Base-by-base conservation (phyloP, 164 flowering plant genomes). In the Amborella trichopoda region DNA sequence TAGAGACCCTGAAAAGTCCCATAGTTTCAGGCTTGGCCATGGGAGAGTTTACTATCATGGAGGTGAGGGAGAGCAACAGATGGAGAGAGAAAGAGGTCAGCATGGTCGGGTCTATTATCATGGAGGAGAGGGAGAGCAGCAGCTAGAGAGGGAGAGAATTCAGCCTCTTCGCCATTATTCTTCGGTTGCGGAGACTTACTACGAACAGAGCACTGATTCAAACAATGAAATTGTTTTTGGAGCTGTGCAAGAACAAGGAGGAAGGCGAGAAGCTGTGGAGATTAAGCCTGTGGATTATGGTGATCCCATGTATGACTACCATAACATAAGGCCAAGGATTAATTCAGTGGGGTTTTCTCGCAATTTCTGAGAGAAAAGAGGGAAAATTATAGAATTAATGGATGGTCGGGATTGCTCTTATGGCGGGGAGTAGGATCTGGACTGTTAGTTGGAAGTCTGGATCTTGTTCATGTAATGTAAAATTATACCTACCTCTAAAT, bases 221-320 rank as follows among this genome's bases (percentile, higher is more conserved):
- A 78, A 79, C 41, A 73, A 65, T 14, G 97, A 89, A 73, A 66
- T 81, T 14, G 78, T 83, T 11, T 89, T 85, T 67, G 95, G 97
- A 33, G 95, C 97, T 36, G 86, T 81, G 46, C 95, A 85, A 56
- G 93, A 84, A 57, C 72, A 76, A 52, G 70, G 58, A 5, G 64
- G 62, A 19, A 61, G 60, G 44, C 71, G 44, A 1, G 66, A 68
- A 46, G 40, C 72, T 13, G 58, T 56, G 47, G 82, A 72, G 26
- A 70, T 80, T 12, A 77, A 80, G 65, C 78, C 89, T 37, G 63
- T 75, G 12, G 69, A 82, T 42, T 73, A 78, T 63, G 81, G 78
- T 25, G 67, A 63, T 62, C 56, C 75, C 4, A 26, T 56, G 10
- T 68, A 56, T 59, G 61, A 68, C 54, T 74, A 70, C 50, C 75